Evolutionary conservation across 768 basidiomycete species (phyloP).

Genomic region (Kwoniella botswanensis): DNA sequence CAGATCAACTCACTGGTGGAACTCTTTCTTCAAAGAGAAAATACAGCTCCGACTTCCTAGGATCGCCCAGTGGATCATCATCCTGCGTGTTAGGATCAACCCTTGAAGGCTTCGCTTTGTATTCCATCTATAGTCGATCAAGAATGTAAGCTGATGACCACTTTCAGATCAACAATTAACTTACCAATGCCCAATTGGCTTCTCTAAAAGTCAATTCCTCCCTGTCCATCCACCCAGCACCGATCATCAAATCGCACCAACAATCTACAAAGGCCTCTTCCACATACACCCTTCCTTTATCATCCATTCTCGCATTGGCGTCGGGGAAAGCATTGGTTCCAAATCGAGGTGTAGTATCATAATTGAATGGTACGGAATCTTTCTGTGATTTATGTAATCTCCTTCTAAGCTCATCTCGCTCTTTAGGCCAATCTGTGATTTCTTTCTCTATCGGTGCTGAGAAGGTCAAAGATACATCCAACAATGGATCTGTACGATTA

Average conservation of each 20-base stretch:
- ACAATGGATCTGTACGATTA: slow-evolving; percentile 73
- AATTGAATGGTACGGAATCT: slow-evolving; percentile 79
- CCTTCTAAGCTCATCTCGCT: slow-evolving; percentile 72
- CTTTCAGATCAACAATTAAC: slow-evolving; percentile 44
- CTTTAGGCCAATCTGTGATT: slow-evolving; percentile 74
- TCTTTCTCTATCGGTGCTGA: slow-evolving; percentile 65
- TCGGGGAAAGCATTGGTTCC: slow-evolving; percentile 67
- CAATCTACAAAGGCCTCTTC: slow-evolving; percentile 90
- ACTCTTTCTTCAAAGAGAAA: slow-evolving; percentile 94
- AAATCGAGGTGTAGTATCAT: slow-evolving; percentile 84
- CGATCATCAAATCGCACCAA: slow-evolving; percentile 60
- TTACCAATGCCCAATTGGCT: slow-evolving; percentile 89
- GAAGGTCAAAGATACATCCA: slow-evolving; percentile 83
- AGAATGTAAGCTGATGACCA: neutral
- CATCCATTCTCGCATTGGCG: slow-evolving; percentile 25
- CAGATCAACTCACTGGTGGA: slow-evolving; percentile 65
- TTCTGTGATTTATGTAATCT: slow-evolving; percentile 86
- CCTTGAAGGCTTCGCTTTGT: slow-evolving; percentile 70
- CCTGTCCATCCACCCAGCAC: slow-evolving; percentile 80
- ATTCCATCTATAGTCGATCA: slow-evolving; percentile 70
- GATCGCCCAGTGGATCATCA: slow-evolving; percentile 62
- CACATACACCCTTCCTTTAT: slow-evolving; percentile 58
- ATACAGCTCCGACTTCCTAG: slow-evolving; percentile 72
- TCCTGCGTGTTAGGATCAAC: slow-evolving; percentile 32
- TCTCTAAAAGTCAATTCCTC: slow-evolving; percentile 78